A percentile compares a stretch with the other conserved stretches of the same genome.
Evolutionary conservation across 805 yeast genomes (phyloP).

Genomic region (Candida hungchunana): DNA sequence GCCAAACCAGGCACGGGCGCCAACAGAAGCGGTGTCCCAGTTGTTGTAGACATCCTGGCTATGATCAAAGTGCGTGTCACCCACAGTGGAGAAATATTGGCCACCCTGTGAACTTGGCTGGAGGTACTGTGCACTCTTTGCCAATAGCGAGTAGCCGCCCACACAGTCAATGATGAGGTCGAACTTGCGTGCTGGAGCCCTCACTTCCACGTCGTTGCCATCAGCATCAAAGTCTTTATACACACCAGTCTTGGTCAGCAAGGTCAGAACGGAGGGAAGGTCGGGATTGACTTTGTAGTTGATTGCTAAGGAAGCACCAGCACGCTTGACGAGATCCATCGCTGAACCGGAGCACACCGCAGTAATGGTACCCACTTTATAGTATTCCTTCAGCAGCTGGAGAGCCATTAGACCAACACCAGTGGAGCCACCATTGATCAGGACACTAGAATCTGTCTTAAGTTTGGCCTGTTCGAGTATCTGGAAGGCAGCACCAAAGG

Average conservation of each 20-base stretch:
- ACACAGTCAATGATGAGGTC: conserved; percentile 67
- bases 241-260: conserved; percentile 28
- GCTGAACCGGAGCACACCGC: conserved; percentile 57
- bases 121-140: conserved; percentile 38
- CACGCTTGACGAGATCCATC: conserved; percentile 33
- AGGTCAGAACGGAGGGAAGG: conserved; percentile 18
- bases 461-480: conserved; percentile 34
- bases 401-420: conserved; percentile 62
- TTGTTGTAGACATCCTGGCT: conserved; percentile 31
- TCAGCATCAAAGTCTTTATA: conserved; percentile 28
- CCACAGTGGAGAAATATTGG: conserved; percentile 55
- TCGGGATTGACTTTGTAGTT: conserved; percentile 40
- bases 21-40: conserved; percentile 33
- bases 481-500: conserved; percentile 58
- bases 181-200: conserved; percentile 35
- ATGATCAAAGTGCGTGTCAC: conserved; percentile 49
- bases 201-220: conserved; percentile 24
- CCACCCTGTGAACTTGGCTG: conserved; percentile 41
- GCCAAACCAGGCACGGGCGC: conserved; percentile 33
- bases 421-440: conserved; percentile 75
- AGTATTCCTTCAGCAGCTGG: conserved; percentile 52
- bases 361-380: conserved; percentile 47
- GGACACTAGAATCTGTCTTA: conserved; percentile 43
- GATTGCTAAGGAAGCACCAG: conserved; percentile 51
- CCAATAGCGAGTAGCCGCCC: conserved; percentile 55